Base-by-base conservation (phyloP, 495 filamentous ascomycete genomes). In the Penicillium silybi region DNA sequence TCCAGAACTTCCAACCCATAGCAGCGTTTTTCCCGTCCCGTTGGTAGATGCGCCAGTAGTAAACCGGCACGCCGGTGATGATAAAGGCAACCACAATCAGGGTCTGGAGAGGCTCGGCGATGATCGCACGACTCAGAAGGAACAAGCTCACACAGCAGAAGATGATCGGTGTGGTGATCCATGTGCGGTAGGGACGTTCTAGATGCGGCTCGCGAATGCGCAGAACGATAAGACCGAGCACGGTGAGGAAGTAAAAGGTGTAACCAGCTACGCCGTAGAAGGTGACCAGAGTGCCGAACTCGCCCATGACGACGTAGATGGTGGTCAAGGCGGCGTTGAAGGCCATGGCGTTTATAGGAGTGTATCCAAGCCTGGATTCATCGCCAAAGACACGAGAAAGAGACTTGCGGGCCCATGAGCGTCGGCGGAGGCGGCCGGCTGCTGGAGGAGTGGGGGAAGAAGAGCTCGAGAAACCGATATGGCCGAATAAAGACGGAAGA, bases 91-190 rank as follows among this genome's bases (percentile, higher is more conserved):
- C 75, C 19, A 97, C 93, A 26, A 90, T 81, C 22, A 95, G 56
- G 15, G 92, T 92, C 77, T 97, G 90, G 50, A 91, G 49, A n/a
- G 93, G 93, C 64, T 92, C 83, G 8, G 90, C 82, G 63, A 97
- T 92, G 18, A 97, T 79, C 0, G 90, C 90, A 44, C 93, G 79
- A 55, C 83, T 90, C 22, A 98, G 77, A 57, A 98, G 67, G 65
- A 98, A 98, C 54, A 98, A 64, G 64, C 89, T 95, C 13, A 98
- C 93, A 60, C 93, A 98, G 80, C 93, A 98, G 66, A 98, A 98
- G 44, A 96, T 89, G 41, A 98, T 93, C 2, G 93, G 93, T 32
- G 92, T 97, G 1, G 86, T 86, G 52, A 98, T 95, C 95, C 95
- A 98, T 15, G 90, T 93, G 64, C 80, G 83, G 69, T 97, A 98